Percentiles rank a stretch among this genome's conserved stretches.
Evolutionary conservation across 768 basidiomycete genomes (phyloP).

Genomic region (Serendipita indica): DNA sequence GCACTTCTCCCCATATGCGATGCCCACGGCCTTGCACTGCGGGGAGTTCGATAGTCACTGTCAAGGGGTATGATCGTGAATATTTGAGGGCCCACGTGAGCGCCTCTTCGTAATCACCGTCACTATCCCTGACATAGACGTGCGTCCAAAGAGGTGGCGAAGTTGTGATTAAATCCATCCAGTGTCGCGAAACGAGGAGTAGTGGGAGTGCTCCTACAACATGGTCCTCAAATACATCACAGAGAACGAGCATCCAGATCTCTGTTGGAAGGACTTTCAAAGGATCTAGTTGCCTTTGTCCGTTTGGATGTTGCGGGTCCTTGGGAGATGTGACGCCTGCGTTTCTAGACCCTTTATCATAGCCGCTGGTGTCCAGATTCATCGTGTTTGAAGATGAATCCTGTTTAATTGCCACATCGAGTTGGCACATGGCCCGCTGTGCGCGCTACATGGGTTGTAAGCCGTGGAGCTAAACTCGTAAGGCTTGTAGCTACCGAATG

Average conservation of each 20-base stretch:
- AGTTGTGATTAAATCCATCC: background rate
- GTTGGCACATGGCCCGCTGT: no score
- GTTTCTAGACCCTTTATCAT: no score
- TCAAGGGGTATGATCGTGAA: background rate
- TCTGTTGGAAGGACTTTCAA: background rate
- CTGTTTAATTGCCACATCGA: no score
- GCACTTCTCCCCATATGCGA: background rate
- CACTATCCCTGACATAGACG: background rate
- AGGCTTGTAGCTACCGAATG: no score
- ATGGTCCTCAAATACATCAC: background rate
- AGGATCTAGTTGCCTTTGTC: background rate
- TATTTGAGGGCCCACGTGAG: background rate
- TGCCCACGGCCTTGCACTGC: background rate
- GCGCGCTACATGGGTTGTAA: no score
- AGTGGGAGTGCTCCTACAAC: background rate
- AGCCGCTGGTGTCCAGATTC: no score
- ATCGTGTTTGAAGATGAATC: no score
- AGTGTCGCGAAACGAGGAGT: background rate
- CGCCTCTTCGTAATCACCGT: background rate
- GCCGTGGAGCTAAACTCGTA: no score
- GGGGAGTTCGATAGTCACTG: background rate
- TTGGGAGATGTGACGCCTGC: no score
- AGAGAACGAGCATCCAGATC: background rate
- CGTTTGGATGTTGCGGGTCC: no score
- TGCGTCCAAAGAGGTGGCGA: conserved; percentile 3